Evolutionary conservation across 257 asterid genomes (phyloP).

Genomic region (Solanum virginianum): DNA sequence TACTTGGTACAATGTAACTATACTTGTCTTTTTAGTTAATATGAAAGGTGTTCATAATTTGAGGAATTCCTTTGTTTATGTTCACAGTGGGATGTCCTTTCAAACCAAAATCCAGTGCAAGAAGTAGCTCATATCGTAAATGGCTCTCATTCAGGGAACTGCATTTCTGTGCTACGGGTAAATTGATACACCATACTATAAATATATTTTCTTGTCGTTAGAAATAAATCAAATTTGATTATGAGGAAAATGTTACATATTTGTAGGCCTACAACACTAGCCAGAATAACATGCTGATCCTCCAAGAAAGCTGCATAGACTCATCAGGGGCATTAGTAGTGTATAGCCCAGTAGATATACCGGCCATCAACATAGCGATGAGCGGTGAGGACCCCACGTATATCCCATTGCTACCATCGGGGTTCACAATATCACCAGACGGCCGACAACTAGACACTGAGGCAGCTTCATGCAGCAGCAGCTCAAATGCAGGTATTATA

Average conservation of each 20-base stretch:
- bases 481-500: background rate
- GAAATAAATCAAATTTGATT: background rate
- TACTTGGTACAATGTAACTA: background rate
- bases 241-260: background rate
- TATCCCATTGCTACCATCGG: constrained; percentile 72
- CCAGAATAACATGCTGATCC: constrained; percentile 83
- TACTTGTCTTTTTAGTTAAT: background rate
- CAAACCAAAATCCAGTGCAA: constrained; percentile 80
- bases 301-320: constrained; percentile 92
- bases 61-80: background rate
- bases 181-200: background rate
- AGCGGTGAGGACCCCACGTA: constrained; percentile 81
- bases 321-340: constrained; percentile 72
- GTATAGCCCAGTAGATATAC: constrained; percentile 72
- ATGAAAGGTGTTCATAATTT: background rate
- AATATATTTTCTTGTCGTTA: background rate
- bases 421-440: constrained; percentile 75
- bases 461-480: constrained; percentile 45
- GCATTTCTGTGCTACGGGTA: constrained; percentile 86
- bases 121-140: constrained; percentile 87
- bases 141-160: constrained; percentile 92
- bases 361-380: constrained; percentile 75
- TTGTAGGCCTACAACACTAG: constrained; percentile 62
- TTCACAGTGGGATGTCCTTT: constrained; percentile 86
- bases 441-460: constrained; percentile 19